Percentiles rank a stretch among this genome's conserved stretches.
phyloP scores from a whole-genome alignment of 441 rosid genomes.

The Corymbia citriodora region DNA sequence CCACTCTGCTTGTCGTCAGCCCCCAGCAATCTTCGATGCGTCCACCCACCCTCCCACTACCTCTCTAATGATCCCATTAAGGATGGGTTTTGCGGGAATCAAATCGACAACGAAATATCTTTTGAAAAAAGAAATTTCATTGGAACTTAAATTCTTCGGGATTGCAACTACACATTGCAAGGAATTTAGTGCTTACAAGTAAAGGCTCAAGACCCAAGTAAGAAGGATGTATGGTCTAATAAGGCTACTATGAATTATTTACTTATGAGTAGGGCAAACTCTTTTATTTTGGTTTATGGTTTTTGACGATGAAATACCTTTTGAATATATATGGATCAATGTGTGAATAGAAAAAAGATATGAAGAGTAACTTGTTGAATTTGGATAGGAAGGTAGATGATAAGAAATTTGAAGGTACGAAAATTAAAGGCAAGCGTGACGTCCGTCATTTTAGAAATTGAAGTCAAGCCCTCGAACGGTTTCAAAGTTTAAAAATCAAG shows the following conservation, averaged over 20 bases:
- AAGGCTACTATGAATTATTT: too few relatives aligned
- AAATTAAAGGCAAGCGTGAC: not conserved
- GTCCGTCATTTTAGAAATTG: not conserved
- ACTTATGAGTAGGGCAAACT: too few relatives aligned
- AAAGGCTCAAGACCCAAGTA: too few relatives aligned
- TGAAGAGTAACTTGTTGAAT: not conserved
- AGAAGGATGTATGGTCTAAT: too few relatives aligned
- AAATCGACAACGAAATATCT: not conserved
- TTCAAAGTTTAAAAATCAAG: not conserved
- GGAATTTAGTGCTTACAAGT: too few relatives aligned
- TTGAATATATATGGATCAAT: not conserved
- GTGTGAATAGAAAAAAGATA: not conserved
- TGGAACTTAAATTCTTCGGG: too few relatives aligned
- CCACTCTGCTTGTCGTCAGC: not conserved
- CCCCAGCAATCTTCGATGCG: not conserved
- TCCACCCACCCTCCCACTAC: not conserved
- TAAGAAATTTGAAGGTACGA: too few relatives aligned
- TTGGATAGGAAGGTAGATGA: not conserved
- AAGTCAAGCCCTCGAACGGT: not conserved
- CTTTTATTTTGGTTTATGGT: too few relatives aligned
- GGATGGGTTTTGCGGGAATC: accelerated
- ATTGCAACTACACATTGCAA: too few relatives aligned
- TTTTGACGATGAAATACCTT: too few relatives aligned
- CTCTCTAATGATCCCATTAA: not conserved
- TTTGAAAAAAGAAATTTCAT: too few relatives aligned